phyloP scores from a whole-genome alignment of 352 stramenopile species.

The Aphanomyces cochlioides region DNA sequence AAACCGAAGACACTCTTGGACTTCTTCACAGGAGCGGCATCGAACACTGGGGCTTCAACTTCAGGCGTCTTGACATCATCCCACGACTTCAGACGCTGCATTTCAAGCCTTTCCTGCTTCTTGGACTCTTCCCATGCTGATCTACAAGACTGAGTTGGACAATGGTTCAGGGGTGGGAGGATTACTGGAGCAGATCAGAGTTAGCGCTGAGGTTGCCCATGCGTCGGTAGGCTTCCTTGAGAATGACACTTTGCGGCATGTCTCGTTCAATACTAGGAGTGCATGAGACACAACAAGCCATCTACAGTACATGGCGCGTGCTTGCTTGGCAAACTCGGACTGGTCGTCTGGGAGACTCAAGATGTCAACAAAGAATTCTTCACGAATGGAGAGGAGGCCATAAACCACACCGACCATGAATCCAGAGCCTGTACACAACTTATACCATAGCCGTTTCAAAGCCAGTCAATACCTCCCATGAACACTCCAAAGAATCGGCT shows the following conservation, averaged over 20 bases:
- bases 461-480: constrained; percentile 8
- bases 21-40: not conserved
- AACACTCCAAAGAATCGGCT: constrained; percentile 21
- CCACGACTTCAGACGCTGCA: not conserved
- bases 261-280: constrained; percentile 14
- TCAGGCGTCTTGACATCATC: not conserved
- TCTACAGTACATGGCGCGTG: constrained; percentile 13
- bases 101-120: constrained; percentile 1
- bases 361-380: constrained; percentile 61
- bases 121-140: constrained; percentile 26
- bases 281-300: not conserved
- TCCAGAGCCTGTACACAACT: constrained; percentile 37
- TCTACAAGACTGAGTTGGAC: constrained; percentile 1
- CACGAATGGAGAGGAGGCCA: constrained; percentile 63
- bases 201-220: constrained; percentile 22
- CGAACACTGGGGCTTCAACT: not conserved
- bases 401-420: constrained; percentile 59
- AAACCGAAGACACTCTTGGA: constrained; percentile 28
- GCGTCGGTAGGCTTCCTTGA: constrained; percentile 28
- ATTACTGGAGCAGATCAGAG: constrained; percentile 20
- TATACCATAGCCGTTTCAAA: not conserved
- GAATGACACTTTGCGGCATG: constrained; percentile 29
- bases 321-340: constrained; percentile 51
- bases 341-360: constrained; percentile 59
- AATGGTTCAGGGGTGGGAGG: no score